Conservation (phyloP, 495 filamentous ascomycete species). For the Immersiella caudata region DNA sequence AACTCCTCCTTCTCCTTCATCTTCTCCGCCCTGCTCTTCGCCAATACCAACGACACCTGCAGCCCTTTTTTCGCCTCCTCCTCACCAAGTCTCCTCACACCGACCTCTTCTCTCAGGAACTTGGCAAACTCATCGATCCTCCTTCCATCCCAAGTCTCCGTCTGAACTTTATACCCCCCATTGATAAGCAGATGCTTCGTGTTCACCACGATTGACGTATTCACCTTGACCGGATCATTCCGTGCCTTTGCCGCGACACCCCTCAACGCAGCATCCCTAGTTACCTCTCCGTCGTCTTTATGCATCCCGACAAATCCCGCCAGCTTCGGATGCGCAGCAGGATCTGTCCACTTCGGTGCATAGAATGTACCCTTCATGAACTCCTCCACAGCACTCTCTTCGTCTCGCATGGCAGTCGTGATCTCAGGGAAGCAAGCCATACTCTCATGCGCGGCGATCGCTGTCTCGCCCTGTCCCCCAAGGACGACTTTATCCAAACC, state of each 20-base stretch:
- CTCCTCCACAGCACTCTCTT: not conserved
- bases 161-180: slow-evolving; percentile 9
- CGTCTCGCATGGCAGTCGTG: not conserved
- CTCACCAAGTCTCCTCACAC: not conserved
- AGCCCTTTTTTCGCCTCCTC: not conserved
- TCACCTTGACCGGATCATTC: not conserved
- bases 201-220: not conserved
- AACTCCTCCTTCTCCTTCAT: not conserved
- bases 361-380: not conserved
- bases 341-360: not conserved
- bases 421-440: slow-evolving; percentile 11
- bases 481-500: slow-evolving; percentile 11
- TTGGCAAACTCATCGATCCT: slow-evolving; percentile 11
- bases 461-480: slow-evolving; percentile 16
- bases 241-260: not conserved
- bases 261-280: not conserved
- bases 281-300: slow-evolving; percentile 4
- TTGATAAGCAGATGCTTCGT: slow-evolving; percentile 12
- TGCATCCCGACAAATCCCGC: slow-evolving; percentile 17
- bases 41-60: too few relatives aligned
- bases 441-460: slow-evolving; percentile 11
- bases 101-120: slow-evolving; percentile 3
- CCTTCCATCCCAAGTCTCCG: slow-evolving; percentile 14
- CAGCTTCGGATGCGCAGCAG: not conserved
- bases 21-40: not conserved